These are phyloP conservation scores for Crithidia expoeki DNA, from an alignment of 208 protist genomes.

Conservation along the genomic window DNA sequence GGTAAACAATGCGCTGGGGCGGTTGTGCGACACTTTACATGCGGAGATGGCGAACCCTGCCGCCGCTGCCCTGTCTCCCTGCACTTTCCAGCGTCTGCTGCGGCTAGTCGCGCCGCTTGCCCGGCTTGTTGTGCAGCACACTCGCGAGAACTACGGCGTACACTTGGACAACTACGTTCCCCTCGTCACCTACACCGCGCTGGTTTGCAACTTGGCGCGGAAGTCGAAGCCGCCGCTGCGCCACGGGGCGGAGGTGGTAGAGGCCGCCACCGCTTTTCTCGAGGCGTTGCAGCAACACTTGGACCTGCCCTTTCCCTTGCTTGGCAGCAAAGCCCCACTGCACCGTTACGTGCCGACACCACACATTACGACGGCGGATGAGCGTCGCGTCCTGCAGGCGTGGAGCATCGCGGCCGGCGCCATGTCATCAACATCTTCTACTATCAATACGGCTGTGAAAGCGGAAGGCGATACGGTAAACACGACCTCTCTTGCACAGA, in stretches of 20 bases:
- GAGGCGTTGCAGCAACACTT: constrained; percentile 67
- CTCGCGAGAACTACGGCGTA: constrained; percentile 29
- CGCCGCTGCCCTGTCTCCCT: constrained; percentile 1
- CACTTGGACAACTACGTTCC: constrained; percentile 70
- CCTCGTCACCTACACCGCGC: constrained; percentile 47
- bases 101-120: constrained; percentile 40
- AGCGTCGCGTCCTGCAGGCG: constrained; percentile 52
- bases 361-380: constrained; percentile 77
- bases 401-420: constrained; percentile 30
- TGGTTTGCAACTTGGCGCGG: constrained; percentile 21
- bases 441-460: constrained; percentile 18
- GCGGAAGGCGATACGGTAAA: constrained; percentile 15
- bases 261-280: constrained; percentile 52
- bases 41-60: neutral
- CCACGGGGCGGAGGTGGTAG: constrained; percentile 20
- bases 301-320: constrained; percentile 71
- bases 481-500: neutral
- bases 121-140: constrained; percentile 29
- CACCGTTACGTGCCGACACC: constrained; percentile 48
- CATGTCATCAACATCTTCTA: constrained; percentile 7
- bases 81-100: constrained; percentile 29
- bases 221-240: constrained; percentile 38
- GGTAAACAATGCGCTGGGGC: constrained; percentile 37
- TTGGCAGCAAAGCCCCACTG: constrained; percentile 45
- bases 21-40: constrained; percentile 15